Percentiles rank a stretch among this genome's conserved stretches.
These are phyloP conservation scores for Fusarium sp. DNA, from an alignment of 2,329 filamentous ascomycete genomes.

Conservation along the genomic window DNA sequence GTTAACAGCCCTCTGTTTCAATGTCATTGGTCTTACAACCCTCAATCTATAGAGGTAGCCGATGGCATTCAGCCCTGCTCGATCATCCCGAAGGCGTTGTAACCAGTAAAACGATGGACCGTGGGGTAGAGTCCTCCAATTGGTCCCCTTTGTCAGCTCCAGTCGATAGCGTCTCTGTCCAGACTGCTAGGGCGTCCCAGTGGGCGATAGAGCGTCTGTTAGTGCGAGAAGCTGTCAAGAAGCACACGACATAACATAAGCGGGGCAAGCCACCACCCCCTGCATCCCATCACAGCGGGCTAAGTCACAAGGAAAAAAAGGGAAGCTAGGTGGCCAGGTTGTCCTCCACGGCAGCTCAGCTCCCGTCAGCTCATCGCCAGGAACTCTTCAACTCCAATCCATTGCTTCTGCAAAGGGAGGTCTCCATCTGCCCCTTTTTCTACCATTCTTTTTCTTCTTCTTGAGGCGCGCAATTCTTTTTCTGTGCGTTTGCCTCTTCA, in stretches of 20 bases:
- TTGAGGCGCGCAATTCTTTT: constrained; percentile 34
- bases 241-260: constrained; percentile 29
- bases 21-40: neutral
- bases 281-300: constrained; percentile 32
- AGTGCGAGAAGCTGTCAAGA: constrained; percentile 35
- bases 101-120: neutral
- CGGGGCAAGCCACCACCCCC: constrained; percentile 32
- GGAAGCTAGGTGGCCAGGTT: constrained; percentile 42
- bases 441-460: constrained; percentile 25
- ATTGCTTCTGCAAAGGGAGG: constrained; percentile 36
- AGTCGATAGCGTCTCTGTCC: constrained; percentile 6
- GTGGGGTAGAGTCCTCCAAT: constrained; percentile 3
- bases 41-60: neutral
- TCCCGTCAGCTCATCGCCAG: constrained; percentile 11
- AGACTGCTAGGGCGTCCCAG: neutral
- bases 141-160: constrained; percentile 12
- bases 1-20: neutral
- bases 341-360: constrained; percentile 37
- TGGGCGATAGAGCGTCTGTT: constrained; percentile 22
- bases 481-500: constrained; percentile 24
- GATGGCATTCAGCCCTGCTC: constrained; percentile 7
- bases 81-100: constrained; percentile 2
- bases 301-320: constrained; percentile 32
- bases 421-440: constrained; percentile 31
- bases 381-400: constrained; percentile 34